Base-by-base conservation (phyloP, 768 basidiomycete genomes). In the Thelephora aurantiotincta region DNA sequence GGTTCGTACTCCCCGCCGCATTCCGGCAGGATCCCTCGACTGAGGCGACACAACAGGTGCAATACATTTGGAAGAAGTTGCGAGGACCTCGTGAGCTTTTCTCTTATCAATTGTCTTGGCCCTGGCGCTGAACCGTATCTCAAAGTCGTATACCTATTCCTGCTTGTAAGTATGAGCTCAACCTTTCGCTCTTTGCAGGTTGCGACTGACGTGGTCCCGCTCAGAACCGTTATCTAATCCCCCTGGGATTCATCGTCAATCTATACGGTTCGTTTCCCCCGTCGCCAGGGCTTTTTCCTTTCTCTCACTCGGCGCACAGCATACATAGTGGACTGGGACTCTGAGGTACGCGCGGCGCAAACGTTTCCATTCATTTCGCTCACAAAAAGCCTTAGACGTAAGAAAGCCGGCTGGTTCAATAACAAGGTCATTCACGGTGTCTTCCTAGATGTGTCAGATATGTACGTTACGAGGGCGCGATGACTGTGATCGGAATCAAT, bases 201-300 rank as follows among this genome's bases (percentile, higher is more conserved):
- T 12, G 34, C n/a, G 14, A 14, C 19, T 14, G 2, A 22, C 50
- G 23, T 42, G 34, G n/a, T 2, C 23, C 20, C 35, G 13, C 35
- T 33, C 45, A 81, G 78, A 81, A 80, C 53, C 73, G 79, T 20
- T 82, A 82, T 54, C 60, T 80, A 16, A 78, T 74, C 0, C 78
- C 78, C 0, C 60, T 80, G 2, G 75, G 74, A 0, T 81, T 82
- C 55, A 70, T 79, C 14, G 57, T 80, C 41, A 78, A 80, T 49
- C 55, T 79, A 0, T 60, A 50, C 23, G 63, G 60, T 62, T 19
- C 14, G 54, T 49, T 14, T 41, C 14, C 9, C 22, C 18, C 12
- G 11, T 9, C 14, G 11, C 4, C 38, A n/a, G 18, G 5, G 38
- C 14, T 11, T 33, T 2, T 55, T 51, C 26, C 4, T 26, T 16